Evolutionary conservation across 2,329 filamentous ascomycete genomes (phyloP).

Genomic region (Lecanicillium sp.): DNA sequence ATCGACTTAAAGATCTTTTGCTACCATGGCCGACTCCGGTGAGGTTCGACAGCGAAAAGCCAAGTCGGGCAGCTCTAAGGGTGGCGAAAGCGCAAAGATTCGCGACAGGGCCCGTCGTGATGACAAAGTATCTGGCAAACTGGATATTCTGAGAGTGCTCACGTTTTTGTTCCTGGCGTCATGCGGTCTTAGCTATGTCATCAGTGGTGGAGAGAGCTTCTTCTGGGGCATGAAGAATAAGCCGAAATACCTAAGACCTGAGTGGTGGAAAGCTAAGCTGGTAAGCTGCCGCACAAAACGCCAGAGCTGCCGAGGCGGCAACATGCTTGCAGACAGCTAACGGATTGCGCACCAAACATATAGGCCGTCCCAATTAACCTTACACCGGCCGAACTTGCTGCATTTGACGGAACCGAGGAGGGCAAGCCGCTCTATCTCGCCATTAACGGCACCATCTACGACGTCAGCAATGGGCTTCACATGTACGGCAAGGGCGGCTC

Average conservation of each 20-base stretch:
- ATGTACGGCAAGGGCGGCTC: constrained; percentile 78
- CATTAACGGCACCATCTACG: constrained; percentile 81
- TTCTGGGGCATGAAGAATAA: constrained; percentile 58
- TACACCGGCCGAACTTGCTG: constrained; percentile 64
- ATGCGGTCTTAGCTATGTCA: constrained; percentile 66
- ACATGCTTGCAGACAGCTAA: constrained; percentile 1
- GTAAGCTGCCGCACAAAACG: constrained; percentile 36
- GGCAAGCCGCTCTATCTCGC: constrained; percentile 79
- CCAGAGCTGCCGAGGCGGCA: neutral
- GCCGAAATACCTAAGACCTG: constrained; percentile 52
- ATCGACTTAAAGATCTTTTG: no score
- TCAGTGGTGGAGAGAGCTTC: constrained; percentile 62
- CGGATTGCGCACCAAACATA: no score
- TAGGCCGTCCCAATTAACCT: constrained; percentile 57
- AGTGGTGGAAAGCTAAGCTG: constrained; percentile 52
- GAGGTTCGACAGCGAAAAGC: constrained; percentile 38
- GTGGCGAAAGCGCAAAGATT: constrained; percentile 1
- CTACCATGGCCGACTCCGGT: constrained; percentile 28
- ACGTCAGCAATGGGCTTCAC: constrained; percentile 61
- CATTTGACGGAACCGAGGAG: constrained; percentile 71
- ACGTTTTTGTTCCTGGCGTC: constrained; percentile 59
- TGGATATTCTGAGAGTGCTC: constrained; percentile 64
- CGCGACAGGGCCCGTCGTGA: constrained; percentile 24
- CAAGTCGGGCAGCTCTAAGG: constrained; percentile 14
- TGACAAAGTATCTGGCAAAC: constrained; percentile 49